Evolutionary conservation across 2,329 filamentous ascomycete species (phyloP), one percentile per base, ranked within the genome.

Genomic region (Trichoderma harzianum): DNA sequence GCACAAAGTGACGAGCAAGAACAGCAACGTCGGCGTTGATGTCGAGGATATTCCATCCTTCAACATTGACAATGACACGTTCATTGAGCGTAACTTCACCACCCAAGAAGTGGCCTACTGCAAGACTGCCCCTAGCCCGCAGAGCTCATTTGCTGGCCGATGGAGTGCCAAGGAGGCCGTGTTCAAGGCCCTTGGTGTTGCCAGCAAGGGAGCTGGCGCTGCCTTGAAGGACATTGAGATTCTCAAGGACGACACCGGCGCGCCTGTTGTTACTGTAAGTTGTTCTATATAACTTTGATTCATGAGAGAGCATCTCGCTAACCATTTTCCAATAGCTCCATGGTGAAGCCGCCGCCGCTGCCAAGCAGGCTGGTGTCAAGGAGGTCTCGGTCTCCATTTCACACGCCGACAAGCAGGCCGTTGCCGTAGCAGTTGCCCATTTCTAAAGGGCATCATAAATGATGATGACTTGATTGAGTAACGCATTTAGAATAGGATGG

Each of bases 151-250:
- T 83, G 94, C 95, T 6, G 96, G 96, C 64, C 91, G 94, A 76
- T 99, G 96, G 96, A 95, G 92, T 78, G 96, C 96, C 43, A 99
- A 99, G 86, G 96, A 99, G 84, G 96, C 96, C 32, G 95, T 99
- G 1, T 99, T 99, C 88, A 99, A 99, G 89, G 94, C 93, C 47
- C 87, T 99, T 16, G 94, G 95, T 76, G 95, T 98, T 14, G 84
- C 88, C 76, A 92, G 95, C 82, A 91, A 93, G 83, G 96, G 96
- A 73, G 95, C 92, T 11, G 96, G 97, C 75, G 95, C 96, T 72
- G 87, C 94, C 18, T 83, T 99, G 83, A 96, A 92, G 86, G 95
- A 98, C 55, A 99, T 99, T 84, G 97, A 99, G 84, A 95, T 99
- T 77, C 82, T 89, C 74, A 91, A 91, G 78, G 91, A 95, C 78